Conservation (phyloP, 1,139 yeast species). For the Magnusiomyces magnusii region DNA sequence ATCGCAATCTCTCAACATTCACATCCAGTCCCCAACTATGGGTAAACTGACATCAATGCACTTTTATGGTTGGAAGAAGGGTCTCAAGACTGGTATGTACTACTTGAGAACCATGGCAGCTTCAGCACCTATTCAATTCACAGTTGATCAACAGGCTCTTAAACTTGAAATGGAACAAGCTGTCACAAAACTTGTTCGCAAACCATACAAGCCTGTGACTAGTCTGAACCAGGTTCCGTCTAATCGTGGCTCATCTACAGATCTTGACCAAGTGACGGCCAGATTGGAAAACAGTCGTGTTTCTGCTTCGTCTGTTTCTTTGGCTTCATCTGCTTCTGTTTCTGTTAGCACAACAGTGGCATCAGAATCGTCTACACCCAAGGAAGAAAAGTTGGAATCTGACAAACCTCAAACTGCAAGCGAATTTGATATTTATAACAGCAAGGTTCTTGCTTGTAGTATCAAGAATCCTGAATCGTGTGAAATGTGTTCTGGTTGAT, state of each 20-base stretch:
- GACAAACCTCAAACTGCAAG: constrained; percentile 15
- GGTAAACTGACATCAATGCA: constrained; percentile 96
- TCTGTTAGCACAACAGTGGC: constrained; percentile 11
- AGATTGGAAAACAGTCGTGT: background rate
- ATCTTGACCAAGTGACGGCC: background rate
- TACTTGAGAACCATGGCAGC: constrained; percentile 92
- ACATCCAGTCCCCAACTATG: constrained; percentile 79
- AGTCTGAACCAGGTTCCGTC: constrained; percentile 8
- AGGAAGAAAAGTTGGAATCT: constrained; percentile 5
- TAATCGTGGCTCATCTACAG: too few relatives aligned
- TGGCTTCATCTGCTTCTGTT: constrained; percentile 14
- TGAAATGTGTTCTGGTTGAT: constrained; percentile 96
- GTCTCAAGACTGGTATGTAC: constrained; percentile 97
- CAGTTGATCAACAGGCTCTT: constrained; percentile 57
- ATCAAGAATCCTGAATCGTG: constrained; percentile 95
- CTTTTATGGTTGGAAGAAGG: constrained; percentile 96
- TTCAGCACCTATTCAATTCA: constrained; percentile 86
- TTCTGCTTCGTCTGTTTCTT: background rate
- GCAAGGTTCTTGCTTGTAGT: constrained; percentile 93
- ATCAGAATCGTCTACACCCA: background rate
- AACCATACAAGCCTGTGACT: constrained; percentile 28
- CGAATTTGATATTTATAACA: constrained; percentile 69
- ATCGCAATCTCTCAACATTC: constrained; percentile 85
- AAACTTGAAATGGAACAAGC: constrained; percentile 29
- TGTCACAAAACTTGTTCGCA: constrained; percentile 30